These are phyloP conservation scores for Hirsutella thompsonii DNA, from an alignment of 2,329 filamentous ascomycete genomes.

Conservation along the genomic window DNA sequence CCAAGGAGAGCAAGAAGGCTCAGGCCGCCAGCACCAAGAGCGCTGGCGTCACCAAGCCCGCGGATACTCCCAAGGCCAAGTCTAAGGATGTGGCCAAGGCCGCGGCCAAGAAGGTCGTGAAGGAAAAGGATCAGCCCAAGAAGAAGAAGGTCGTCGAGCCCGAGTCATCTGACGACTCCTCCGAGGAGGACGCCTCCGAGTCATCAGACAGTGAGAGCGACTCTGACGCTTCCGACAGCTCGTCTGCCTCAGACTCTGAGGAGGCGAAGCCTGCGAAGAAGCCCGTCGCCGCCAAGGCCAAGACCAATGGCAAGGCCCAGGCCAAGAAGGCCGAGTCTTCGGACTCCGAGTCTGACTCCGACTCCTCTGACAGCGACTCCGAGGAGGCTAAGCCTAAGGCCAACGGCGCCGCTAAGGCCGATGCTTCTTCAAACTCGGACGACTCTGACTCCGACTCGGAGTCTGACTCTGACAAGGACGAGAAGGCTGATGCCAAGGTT, in stretches of 20 bases:
- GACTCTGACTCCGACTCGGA: slow-evolving; percentile 22
- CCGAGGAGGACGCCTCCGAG: slow-evolving; percentile 18
- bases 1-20: slow-evolving; percentile 37
- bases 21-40: slow-evolving; percentile 48
- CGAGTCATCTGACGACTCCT: slow-evolving; percentile 23
- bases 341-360: slow-evolving; percentile 20
- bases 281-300: slow-evolving; percentile 5
- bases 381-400: slow-evolving; percentile 17
- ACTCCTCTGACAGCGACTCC: slow-evolving; percentile 16
- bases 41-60: slow-evolving; percentile 53
- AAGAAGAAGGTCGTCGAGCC: slow-evolving; percentile 30
- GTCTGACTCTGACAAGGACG: slow-evolving; percentile 25
- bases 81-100: slow-evolving; percentile 52
- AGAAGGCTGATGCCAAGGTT: slow-evolving; percentile 19
- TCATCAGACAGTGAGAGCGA: slow-evolving; percentile 20
- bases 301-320: slow-evolving; percentile 2
- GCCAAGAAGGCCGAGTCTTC: slow-evolving; percentile 23
- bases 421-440: slow-evolving; percentile 9
- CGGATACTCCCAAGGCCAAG: slow-evolving; percentile 51
- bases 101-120: slow-evolving; percentile 33
- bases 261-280: slow-evolving; percentile 5
- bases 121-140: slow-evolving; percentile 34
- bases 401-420: slow-evolving; percentile 8
- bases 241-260: slow-evolving; percentile 6
- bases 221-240: slow-evolving; percentile 8